Evolutionary conservation across 2,329 filamentous ascomycete genomes (phyloP).

Genomic region (Capronia epimyces): DNA sequence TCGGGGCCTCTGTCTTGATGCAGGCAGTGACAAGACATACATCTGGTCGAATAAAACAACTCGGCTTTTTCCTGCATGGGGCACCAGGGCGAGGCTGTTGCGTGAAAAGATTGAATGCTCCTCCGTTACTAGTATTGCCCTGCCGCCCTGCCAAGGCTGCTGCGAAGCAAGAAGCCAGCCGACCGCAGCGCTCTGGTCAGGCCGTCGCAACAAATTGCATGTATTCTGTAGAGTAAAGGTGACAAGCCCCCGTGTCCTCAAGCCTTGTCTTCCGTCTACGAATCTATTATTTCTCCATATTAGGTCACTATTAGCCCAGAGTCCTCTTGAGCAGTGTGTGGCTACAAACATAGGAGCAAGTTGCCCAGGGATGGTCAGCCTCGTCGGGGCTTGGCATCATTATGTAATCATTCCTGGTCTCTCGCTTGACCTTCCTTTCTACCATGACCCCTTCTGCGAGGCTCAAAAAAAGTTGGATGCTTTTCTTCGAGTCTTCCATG

Average conservation of each 20-base stretch:
- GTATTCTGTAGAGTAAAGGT: too few species aligned
- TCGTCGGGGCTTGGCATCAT: not conserved
- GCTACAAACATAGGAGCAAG: too few species aligned
- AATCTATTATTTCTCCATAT: too few species aligned
- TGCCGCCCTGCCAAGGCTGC: not conserved
- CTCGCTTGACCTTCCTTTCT: not conserved
- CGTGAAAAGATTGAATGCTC: not conserved
- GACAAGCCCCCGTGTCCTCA: too few species aligned
- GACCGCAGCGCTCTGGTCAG: not conserved
- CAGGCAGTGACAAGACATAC: too few species aligned
- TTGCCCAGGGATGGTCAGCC: not conserved
- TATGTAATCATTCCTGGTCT: not conserved
- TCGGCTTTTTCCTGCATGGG: not conserved
- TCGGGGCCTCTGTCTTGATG: not conserved
- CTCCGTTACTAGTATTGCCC: not conserved
- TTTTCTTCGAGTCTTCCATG: not conserved
- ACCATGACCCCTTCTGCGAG: not conserved
- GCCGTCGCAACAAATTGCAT: too few species aligned
- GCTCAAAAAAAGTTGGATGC: constrained; percentile 1
- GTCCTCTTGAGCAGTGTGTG: too few species aligned
- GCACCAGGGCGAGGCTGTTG: not conserved
- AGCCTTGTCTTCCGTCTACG: too few species aligned
- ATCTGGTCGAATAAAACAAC: too few species aligned
- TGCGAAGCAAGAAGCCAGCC: not conserved
- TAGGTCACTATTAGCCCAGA: not conserved